Evolutionary conservation across 257 asterid species (phyloP), one percentile per base, ranked within the genome.

Genomic region (Plantago major): DNA sequence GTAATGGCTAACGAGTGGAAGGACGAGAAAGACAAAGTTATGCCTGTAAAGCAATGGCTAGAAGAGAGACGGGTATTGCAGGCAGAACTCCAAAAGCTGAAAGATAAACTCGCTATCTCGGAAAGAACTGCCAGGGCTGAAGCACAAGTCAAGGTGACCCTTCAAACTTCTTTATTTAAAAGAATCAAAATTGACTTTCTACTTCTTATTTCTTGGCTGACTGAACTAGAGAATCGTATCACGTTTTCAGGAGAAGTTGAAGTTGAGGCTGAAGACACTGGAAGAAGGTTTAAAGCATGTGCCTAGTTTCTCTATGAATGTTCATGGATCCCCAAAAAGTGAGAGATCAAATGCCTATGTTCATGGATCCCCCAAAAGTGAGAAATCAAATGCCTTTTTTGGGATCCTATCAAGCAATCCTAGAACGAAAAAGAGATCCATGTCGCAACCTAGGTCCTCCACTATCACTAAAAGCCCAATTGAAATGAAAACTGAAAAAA

Each of bases 1-100:
- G 82, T 79, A 28, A 92, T 86, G 70, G 98, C 98, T 52, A 92
- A 89, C 40, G 97, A 92, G 67, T 92, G 98, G 98, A 92, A 92
- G 73, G 95, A 86, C 58, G 98, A 86, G 48, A 92, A 82, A 18
- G 86, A 80, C 78, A 86, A 72, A 77, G 93, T 92, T 48, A 92
- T 91, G 95, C 98, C 98, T 19, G 92, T 88, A 55, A 91, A 78
- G 74, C 96, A 91, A 68, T 91, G 98, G 98, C 76, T 88, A 48
- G 95, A 91, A 71, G 98, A 91, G 73, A 86, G 98, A 80, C 82
- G 81, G 76, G 46, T 86, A 42, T 61, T 82, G 50, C 98, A 88
- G 96, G 95, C 89, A 9, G 95, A 86, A 78, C 84, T 86, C 76
- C 95, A 86, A 65, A 78, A 89, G 62, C 60, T 88, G 16, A 74